Base-by-base conservation (phyloP, 768 basidiomycete species). In the Leccinum uliginosum region DNA sequence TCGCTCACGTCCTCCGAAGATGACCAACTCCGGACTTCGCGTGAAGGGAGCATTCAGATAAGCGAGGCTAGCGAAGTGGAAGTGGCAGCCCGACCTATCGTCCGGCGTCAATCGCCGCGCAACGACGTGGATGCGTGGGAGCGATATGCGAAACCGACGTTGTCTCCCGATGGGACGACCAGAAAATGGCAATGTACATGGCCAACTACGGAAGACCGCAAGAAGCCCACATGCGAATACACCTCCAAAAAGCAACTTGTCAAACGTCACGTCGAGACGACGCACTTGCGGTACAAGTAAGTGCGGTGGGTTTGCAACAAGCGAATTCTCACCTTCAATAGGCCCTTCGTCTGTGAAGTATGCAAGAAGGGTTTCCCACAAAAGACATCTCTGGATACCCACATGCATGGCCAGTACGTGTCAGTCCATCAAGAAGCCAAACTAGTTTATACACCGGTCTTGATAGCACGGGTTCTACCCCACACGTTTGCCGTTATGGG, bases 261-360 rank as follows among this genome's bases (percentile, higher is more conserved):
- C 56, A 86, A 86, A 67, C 78, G 86, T 26, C 86, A 88, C 67
- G 76, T 88, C 48, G 78, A 84, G 67, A 80, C 81, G 9, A 81
- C 79, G 14, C 86, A 87, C 65, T 66, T 88, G 47, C 76, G 79
- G 51, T 75, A 81, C 62, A 83, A 81, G 86, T 83, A 58, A 58
- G 82, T 59, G 40, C 64, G n/a, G 38, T 35, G 38, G 40, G 30
- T 53, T 64, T 46, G 50, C 53, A n/a, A 35, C n/a, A 46, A 51
- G 48, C 45, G n/a, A 24, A 38, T 45, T 55, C 64, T 66, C 59
- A 62, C 59, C 53, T 32, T 53, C 46, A 51, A 44, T 57, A 85
- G 84, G 64, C 79, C 78, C 4, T 83, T 77, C 59, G 63, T 75
- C 34, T 85, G 85, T 65, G 70, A 69, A 17, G 71, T 77, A 51